phyloP scores from a whole-genome alignment of 345 rosid genomes.

The Citrus trifoliata region DNA sequence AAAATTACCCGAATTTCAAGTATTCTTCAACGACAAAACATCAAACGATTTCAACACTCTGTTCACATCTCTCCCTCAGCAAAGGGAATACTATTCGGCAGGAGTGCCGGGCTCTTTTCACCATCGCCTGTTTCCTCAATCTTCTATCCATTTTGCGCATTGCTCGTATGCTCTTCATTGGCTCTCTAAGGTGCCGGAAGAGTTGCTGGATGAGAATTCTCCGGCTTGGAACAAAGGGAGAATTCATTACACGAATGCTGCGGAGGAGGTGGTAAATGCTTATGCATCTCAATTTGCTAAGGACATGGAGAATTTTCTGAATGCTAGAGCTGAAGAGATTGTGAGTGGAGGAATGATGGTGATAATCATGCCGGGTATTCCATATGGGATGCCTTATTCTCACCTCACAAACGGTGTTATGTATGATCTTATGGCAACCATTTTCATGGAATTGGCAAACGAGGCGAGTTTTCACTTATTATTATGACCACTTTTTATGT shows the following conservation, averaged over 20 bases:
- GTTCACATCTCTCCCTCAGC: conserved; percentile 37
- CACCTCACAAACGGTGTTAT: conserved; percentile 39
- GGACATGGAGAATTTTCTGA: conserved; percentile 38
- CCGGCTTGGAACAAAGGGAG: conserved; percentile 48
- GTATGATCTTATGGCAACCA: conserved; percentile 40
- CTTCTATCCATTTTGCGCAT: conserved; percentile 31
- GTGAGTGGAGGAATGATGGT: conserved; percentile 39
- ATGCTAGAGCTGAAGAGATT: conserved; percentile 36
- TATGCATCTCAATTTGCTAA: conserved; percentile 33
- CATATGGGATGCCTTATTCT: conserved; percentile 29
- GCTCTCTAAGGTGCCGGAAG: conserved; percentile 41
- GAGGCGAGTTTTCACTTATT: conserved; percentile 13
- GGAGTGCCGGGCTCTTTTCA: conserved; percentile 50
- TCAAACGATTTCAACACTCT: conserved; percentile 59
- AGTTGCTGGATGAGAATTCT: conserved; percentile 31
- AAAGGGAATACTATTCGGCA: conserved; percentile 32
- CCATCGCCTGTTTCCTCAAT: conserved; percentile 29
- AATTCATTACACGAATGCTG: conserved; percentile 30
- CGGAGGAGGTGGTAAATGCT: conserved; percentile 31
- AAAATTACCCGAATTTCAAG: conserved; percentile 40
- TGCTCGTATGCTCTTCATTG: conserved; percentile 39
- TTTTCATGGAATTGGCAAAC: conserved; percentile 43
- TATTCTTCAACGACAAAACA: conserved; percentile 45
- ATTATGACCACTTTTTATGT: not conserved
- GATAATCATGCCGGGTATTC: conserved; percentile 32